Evolutionary conservation across 2,329 filamentous ascomycete genomes (phyloP), one percentile per base, ranked within the genome.

Genomic region (Chaetomium olivaceum): DNA sequence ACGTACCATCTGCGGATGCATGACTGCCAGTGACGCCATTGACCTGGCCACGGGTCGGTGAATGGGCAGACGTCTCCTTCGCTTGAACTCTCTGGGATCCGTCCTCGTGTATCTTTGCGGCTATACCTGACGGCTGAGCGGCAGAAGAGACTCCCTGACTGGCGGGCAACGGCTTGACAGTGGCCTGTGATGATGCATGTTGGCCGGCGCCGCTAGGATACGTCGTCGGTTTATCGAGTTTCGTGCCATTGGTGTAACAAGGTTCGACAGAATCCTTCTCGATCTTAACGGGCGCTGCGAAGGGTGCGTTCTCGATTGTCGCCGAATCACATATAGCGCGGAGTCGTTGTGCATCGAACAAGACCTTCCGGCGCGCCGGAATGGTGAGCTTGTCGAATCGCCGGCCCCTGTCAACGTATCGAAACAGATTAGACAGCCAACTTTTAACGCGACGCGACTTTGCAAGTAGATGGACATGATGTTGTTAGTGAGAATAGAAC

Each of bases 311-410:
- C 25, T 67, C 66, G 48, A n/a, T n/a, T 7, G 58, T n/a, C 25
- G 50, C 21, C 5, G 54, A 46, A 23, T 63, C 61, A 27, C 48
- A 61, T 19, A 23, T 55, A 29, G 36, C 57, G n/a, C 29, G 61
- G 4, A 64, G 52, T 16, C 77, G 77, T 68, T 79, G 80, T 19
- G 74, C 74, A 66, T 83, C 80, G 43, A 82, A 79, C 64, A 80
- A 78, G 58, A 80, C 75, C 68, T 77, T 76, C 64, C 80, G 81
- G 68, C 82, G 80, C 63, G 78, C 68, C 58, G 86, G 85, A 65
- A 87, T 82, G 71, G 79, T 82, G 58, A 77, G 76, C 73, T 86
- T 84, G 71, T 83, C 82, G 50, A 88, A 77, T 65, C 76, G 78
- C 59, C 80, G 78, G 63, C 81, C 79, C 75, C 82, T 84, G 73